phyloP scores from a whole-genome alignment of 1,284 basidiomycete species.

The Grifola frondosa region DNA sequence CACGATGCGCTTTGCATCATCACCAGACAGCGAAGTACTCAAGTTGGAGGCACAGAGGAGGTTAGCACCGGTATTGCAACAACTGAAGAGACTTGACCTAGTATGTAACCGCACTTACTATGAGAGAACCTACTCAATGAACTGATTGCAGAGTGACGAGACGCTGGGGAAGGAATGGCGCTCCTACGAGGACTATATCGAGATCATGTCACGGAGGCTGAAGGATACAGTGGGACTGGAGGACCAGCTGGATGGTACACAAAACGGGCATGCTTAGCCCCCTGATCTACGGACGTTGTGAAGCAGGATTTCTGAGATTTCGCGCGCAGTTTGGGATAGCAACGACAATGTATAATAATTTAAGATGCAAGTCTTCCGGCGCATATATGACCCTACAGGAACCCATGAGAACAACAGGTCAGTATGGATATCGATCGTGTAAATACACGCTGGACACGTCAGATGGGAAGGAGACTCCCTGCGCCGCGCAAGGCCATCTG shows the following conservation, averaged over 20 bases:
- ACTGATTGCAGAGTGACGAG: slow-evolving; percentile 19
- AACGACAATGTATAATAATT: slow-evolving; percentile 13
- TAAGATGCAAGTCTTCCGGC: slow-evolving; percentile 5
- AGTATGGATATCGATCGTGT: slow-evolving; percentile 8
- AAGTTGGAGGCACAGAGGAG: slow-evolving; percentile 52
- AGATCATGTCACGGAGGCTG: slow-evolving; percentile 67
- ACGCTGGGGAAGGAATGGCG: slow-evolving; percentile 45
- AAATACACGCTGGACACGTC: slow-evolving; percentile 12
- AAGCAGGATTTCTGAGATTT: neutral
- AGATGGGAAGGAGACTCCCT: slow-evolving; percentile 76
- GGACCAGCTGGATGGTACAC: slow-evolving; percentile 28
- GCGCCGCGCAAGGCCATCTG: slow-evolving; percentile 82
- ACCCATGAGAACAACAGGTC: neutral
- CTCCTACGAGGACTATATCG: slow-evolving; percentile 61
- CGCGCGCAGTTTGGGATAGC: slow-evolving; percentile 2
- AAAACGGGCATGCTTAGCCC: slow-evolving; percentile 18
- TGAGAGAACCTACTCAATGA: neutral
- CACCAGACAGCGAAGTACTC: slow-evolving; percentile 53
- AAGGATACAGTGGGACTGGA: slow-evolving; percentile 58
- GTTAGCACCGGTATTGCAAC: slow-evolving; percentile 49
- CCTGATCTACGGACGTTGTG: slow-evolving; percentile 3
- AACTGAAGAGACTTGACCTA: slow-evolving; percentile 50
- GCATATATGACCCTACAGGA: neutral
- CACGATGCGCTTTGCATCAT: slow-evolving; percentile 54
- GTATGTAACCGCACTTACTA: slow-evolving; percentile 32